Conservation (phyloP, 2,329 filamentous ascomycete genomes). For the Claviceps lovelessii region DNA sequence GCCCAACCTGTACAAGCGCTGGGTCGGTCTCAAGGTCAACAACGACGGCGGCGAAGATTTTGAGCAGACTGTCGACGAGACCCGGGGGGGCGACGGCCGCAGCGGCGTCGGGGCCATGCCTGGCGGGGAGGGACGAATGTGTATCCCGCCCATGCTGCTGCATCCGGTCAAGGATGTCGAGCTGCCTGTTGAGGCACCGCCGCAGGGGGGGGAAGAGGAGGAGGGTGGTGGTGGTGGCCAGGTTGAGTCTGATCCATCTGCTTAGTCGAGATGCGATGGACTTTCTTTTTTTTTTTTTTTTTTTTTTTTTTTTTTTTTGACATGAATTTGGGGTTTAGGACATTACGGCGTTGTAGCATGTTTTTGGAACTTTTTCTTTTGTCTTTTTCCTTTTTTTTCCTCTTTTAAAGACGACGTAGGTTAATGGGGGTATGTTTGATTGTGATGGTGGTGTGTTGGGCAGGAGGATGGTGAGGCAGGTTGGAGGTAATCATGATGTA, state of each 20-base stretch:
- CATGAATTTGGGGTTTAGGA: too few species aligned
- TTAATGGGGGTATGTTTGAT: too few species aligned
- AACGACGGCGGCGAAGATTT: constrained; percentile 67
- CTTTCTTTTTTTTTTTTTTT: constrained; percentile 9
- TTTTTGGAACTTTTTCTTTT: too few species aligned
- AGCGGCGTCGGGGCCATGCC: constrained; percentile 38
- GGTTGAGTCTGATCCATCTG: constrained; percentile 31
- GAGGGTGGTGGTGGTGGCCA: neutral
- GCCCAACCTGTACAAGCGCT: constrained; percentile 66
- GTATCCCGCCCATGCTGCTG: constrained; percentile 73
- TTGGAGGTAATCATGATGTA: too few species aligned
- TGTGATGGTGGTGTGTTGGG: too few species aligned
- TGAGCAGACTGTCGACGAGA: constrained; percentile 44
- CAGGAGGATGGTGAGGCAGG: too few species aligned
- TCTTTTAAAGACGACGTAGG: too few species aligned
- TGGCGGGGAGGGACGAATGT: constrained; percentile 73
- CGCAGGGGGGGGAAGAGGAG: constrained; percentile 29
- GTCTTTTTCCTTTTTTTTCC: neutral
- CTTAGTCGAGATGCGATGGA: constrained; percentile 8
- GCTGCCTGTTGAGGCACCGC: constrained; percentile 44
- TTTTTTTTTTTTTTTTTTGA: neutral
- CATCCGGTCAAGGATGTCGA: constrained; percentile 76
- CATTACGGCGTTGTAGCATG: too few species aligned
- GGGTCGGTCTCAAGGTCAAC: constrained; percentile 70
- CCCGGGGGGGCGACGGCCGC: constrained; percentile 33